Conservation (phyloP, 495 filamentous ascomycete species). For the Daldinia loculata region DNA sequence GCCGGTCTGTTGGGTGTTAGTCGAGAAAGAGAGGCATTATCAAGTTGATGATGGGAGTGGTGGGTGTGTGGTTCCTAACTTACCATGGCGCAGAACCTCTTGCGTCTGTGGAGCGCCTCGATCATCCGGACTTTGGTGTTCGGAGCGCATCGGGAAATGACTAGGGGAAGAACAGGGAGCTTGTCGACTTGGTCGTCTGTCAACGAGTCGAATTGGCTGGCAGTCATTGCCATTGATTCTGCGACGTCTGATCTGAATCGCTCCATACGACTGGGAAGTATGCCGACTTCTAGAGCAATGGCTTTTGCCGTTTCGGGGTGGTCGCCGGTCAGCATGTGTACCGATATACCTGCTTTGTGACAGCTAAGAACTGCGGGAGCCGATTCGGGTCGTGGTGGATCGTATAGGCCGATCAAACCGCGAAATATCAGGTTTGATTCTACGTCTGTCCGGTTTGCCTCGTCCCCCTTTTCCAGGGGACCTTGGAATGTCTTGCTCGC, state of each 20-base stretch:
- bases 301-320: conserved; percentile 71
- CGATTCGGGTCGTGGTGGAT: conserved; percentile 60
- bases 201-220: conserved; percentile 68
- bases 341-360: conserved; percentile 73
- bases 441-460: conserved; percentile 61
- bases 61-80: neutral
- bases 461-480: conserved; percentile 47
- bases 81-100: conserved; percentile 70
- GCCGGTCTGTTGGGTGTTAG: conserved; percentile 55
- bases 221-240: conserved; percentile 72
- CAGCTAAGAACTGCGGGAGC: conserved; percentile 65
- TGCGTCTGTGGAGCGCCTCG: conserved; percentile 71
- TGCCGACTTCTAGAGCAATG: conserved; percentile 72
- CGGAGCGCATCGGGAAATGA: conserved; percentile 75
- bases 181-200: conserved; percentile 67
- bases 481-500: conserved; percentile 58
- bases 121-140: conserved; percentile 77
- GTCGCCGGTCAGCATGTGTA: conserved; percentile 79
- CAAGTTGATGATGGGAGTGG: neutral
- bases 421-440: conserved; percentile 65
- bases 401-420: conserved; percentile 71
- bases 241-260: conserved; percentile 62
- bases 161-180: conserved; percentile 69
- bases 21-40: too few species aligned
- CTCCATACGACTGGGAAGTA: conserved; percentile 65